phyloP scores from a whole-genome alignment of 208 protist species.

The Crithidia brevicula region DNA sequence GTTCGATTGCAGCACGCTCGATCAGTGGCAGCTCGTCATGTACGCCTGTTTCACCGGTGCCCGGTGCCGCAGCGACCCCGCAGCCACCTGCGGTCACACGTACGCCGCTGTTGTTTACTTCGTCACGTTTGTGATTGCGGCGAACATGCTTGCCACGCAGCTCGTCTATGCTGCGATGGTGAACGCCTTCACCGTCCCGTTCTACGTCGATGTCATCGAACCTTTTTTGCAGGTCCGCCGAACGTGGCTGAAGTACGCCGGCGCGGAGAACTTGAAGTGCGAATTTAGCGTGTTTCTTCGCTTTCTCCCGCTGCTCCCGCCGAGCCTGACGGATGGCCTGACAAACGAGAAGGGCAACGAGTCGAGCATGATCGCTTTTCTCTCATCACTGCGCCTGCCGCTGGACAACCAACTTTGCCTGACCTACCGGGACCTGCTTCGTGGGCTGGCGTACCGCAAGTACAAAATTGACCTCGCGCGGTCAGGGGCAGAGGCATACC shows the following conservation, averaged over 20 bases:
- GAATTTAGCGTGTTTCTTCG: slow-evolving; percentile 15
- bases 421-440: slow-evolving; percentile 41
- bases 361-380: slow-evolving; percentile 31
- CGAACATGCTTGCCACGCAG: slow-evolving; percentile 25
- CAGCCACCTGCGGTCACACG: slow-evolving; percentile 24
- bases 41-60: slow-evolving; percentile 24
- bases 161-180: slow-evolving; percentile 32
- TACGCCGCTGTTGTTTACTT: slow-evolving; percentile 41
- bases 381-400: slow-evolving; percentile 41
- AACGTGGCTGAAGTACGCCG: slow-evolving; percentile 30
- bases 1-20: slow-evolving; percentile 55
- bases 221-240: slow-evolving; percentile 34
- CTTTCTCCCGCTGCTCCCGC: slow-evolving; percentile 16
- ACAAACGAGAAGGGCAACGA: slow-evolving; percentile 17
- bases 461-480: slow-evolving; percentile 19
- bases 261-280: slow-evolving; percentile 9
- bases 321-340: slow-evolving; percentile 25
- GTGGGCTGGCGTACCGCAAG: slow-evolving; percentile 31
- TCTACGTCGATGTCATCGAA: slow-evolving; percentile 30
- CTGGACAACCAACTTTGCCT: slow-evolving; percentile 38
- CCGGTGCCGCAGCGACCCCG: slow-evolving; percentile 13
- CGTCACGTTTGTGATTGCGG: slow-evolving; percentile 33
- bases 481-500: neutral
- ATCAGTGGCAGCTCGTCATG: slow-evolving; percentile 56
- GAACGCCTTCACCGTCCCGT: slow-evolving; percentile 20